phyloP scores from a whole-genome alignment of 2,329 filamentous ascomycete species.

The Elsinoe australis region DNA sequence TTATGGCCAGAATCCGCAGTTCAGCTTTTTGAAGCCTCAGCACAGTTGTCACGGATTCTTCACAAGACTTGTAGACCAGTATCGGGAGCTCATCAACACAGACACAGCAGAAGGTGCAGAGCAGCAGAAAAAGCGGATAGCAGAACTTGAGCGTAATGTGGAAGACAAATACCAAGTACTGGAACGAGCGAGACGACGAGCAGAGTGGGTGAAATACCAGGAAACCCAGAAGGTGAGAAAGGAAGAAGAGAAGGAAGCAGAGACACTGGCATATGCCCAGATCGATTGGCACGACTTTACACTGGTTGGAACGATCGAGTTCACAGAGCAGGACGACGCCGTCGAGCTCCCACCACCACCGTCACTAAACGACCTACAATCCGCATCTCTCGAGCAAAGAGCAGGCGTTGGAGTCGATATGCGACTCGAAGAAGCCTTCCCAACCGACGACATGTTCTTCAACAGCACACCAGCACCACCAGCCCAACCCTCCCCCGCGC shows the following conservation, averaged over 20 bases:
- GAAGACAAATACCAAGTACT: conserved; percentile 74
- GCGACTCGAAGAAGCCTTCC: conserved; percentile 77
- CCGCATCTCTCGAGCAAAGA: conserved; percentile 89
- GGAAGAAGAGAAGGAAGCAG: conserved; percentile 77
- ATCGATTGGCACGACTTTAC: conserved; percentile 99
- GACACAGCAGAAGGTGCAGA: conserved; percentile 62
- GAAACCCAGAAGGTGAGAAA: conserved; percentile 80
- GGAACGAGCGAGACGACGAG: conserved; percentile 71
- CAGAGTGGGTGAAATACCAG: conserved; percentile 79
- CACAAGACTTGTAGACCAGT: conserved; percentile 85
- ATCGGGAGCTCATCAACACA: conserved; percentile 66
- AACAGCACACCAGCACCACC: conserved; percentile 25
- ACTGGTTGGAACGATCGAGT: conserved; percentile 88
- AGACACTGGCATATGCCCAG: conserved; percentile 67
- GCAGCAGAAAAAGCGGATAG: conserved; percentile 63
- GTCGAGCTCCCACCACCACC: conserved; percentile 81
- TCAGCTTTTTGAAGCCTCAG: conserved; percentile 90
- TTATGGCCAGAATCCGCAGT: conserved; percentile 85
- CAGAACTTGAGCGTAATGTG: conserved; percentile 65
- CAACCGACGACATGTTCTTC: conserved; percentile 28
- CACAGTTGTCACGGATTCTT: conserved; percentile 97
- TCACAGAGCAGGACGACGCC: conserved; percentile 80
- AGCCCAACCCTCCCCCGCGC: conserved; percentile 25
- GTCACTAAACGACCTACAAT: conserved; percentile 83
- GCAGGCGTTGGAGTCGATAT: conserved; percentile 73